Conservation (phyloP, 2,329 filamentous ascomycete species). For the Aureobasidium musti region DNA sequence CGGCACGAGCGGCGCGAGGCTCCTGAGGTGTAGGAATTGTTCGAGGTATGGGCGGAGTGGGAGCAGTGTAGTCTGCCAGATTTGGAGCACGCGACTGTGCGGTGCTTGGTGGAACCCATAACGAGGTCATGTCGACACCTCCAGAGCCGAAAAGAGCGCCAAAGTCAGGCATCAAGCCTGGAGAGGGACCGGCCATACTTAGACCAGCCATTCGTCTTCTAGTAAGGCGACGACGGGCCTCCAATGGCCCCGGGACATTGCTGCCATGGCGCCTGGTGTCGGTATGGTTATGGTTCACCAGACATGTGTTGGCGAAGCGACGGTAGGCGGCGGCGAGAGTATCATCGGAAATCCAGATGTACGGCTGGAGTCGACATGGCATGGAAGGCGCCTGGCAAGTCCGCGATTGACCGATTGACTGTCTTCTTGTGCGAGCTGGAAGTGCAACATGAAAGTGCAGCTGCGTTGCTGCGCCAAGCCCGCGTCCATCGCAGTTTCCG, state of each 20-base stretch:
- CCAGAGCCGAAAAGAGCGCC: slow-evolving; percentile 38
- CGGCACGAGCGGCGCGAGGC: not conserved
- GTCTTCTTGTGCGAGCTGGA: too few species aligned
- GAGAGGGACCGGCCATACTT: slow-evolving; percentile 39
- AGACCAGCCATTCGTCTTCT: slow-evolving; percentile 58
- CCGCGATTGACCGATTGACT: not conserved
- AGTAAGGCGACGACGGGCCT: slow-evolving; percentile 58
- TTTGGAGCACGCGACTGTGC: not conserved
- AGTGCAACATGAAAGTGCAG: not conserved
- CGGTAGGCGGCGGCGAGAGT: slow-evolving; percentile 55
- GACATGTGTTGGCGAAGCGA: slow-evolving; percentile 53
- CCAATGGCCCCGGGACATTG: slow-evolving; percentile 63
- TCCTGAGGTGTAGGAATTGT: too few species aligned
- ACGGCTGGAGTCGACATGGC: slow-evolving; percentile 35
- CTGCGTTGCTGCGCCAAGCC: slow-evolving; percentile 15
- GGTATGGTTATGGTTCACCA: slow-evolving; percentile 39
- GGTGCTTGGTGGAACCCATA: slow-evolving; percentile 18
- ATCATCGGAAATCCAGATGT: slow-evolving; percentile 62
- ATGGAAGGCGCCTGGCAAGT: slow-evolving; percentile 25
- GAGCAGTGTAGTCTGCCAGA: not conserved
- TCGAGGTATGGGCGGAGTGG: not conserved
- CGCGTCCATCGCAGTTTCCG: slow-evolving; percentile 8
- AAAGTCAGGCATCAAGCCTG: slow-evolving; percentile 34
- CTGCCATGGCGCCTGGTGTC: slow-evolving; percentile 57
- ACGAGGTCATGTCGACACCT: slow-evolving; percentile 20